Conservation (phyloP, 2,329 filamentous ascomycete genomes). For the Arthroderma sp. region DNA sequence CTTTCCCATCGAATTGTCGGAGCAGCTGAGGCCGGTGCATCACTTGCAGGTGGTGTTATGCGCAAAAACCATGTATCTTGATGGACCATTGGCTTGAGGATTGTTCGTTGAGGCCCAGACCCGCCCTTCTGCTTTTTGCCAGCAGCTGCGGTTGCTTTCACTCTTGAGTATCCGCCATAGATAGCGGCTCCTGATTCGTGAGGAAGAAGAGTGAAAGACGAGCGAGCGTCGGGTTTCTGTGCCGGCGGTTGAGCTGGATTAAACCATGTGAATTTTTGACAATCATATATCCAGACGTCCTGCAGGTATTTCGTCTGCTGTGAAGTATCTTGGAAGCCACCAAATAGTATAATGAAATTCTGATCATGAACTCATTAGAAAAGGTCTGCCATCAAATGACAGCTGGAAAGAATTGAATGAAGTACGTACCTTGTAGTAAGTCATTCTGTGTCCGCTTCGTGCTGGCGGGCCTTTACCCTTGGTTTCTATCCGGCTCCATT, state of each 20-base stretch:
- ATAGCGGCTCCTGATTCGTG: constrained; percentile 82
- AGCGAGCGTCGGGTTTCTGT: constrained; percentile 78
- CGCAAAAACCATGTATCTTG: constrained; percentile 91
- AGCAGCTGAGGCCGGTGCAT: constrained; percentile 50
- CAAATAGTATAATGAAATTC: constrained; percentile 90
- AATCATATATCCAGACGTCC: constrained; percentile 94
- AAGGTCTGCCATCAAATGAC: neutral
- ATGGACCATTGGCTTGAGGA: constrained; percentile 76
- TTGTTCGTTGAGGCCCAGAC: constrained; percentile 50
- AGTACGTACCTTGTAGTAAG: constrained; percentile 59
- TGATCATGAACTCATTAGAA: constrained; percentile 8
- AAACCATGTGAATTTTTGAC: constrained; percentile 72
- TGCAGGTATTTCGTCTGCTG: constrained; percentile 87
- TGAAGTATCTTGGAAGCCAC: constrained; percentile 93
- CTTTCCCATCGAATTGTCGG: constrained; percentile 81
- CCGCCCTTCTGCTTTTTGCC: constrained; percentile 53
- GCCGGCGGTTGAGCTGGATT: constrained; percentile 61
- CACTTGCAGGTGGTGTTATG: constrained; percentile 57
- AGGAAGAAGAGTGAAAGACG: constrained; percentile 81
- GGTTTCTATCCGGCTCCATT: constrained; percentile 82
- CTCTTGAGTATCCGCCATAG: constrained; percentile 84
- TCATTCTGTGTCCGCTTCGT: constrained; percentile 87
- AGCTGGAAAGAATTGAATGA: neutral
- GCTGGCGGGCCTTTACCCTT: constrained; percentile 64
- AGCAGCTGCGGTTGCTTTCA: constrained; percentile 53